phyloP scores from a whole-genome alignment of 2,329 filamentous ascomycete species.

The Knufia fluminis region DNA sequence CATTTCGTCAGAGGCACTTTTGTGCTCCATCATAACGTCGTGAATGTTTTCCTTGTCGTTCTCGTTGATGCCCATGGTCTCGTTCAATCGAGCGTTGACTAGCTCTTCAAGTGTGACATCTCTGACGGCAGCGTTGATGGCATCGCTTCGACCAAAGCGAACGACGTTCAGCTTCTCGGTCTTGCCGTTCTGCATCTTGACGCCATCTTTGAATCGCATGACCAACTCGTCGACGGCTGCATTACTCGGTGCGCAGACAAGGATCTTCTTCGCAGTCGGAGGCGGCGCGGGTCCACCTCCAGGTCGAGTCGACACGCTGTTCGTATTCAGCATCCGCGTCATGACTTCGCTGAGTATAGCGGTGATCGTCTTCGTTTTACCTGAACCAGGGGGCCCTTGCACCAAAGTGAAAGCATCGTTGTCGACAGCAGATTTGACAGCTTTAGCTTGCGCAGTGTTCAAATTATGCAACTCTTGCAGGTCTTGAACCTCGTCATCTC shows the following conservation, averaged over 20 bases:
- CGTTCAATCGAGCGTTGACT: slow-evolving; percentile 61
- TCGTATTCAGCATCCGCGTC: slow-evolving; percentile 30
- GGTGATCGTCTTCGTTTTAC: slow-evolving; percentile 96
- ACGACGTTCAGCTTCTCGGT: slow-evolving; percentile 74
- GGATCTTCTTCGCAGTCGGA: slow-evolving; percentile 63
- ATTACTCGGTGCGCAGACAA: slow-evolving; percentile 97
- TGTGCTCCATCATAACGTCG: slow-evolving; percentile 63
- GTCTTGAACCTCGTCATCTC: slow-evolving; percentile 59
- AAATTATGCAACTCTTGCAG: slow-evolving; percentile 70
- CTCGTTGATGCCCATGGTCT: slow-evolving; percentile 32
- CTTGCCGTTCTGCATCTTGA: slow-evolving; percentile 67
- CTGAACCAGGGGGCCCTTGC: slow-evolving; percentile 90
- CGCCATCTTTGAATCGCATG: slow-evolving; percentile 76
- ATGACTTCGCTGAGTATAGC: slow-evolving; percentile 62
- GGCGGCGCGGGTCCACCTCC: slow-evolving; percentile 23
- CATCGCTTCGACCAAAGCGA: slow-evolving; percentile 81
- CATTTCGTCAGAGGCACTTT: slow-evolving; percentile 55
- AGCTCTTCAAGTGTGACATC: slow-evolving; percentile 92
- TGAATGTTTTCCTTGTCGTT: slow-evolving; percentile 43
- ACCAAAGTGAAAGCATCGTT: slow-evolving; percentile 97
- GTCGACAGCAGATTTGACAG: slow-evolving; percentile 81
- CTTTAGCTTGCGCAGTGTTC: slow-evolving; percentile 81
- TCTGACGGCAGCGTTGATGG: slow-evolving; percentile 77
- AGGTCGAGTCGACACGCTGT: slow-evolving; percentile 9
- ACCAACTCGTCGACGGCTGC: slow-evolving; percentile 95